Conservation (phyloP, 1,284 basidiomycete species). For the Schizopora paradoxa region DNA sequence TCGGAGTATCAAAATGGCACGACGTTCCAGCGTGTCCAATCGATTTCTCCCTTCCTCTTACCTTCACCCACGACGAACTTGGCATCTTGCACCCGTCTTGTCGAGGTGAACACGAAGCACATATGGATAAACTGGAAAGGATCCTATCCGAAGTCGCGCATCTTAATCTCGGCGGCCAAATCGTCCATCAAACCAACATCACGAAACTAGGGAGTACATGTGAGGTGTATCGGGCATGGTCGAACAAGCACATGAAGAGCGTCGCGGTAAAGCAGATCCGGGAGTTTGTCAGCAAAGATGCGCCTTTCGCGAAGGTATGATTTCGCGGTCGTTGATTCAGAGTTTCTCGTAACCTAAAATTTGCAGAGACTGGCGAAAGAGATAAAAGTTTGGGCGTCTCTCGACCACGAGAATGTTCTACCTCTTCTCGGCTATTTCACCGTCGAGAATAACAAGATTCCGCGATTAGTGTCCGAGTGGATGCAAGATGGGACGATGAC, state of each 20-base stretch:
- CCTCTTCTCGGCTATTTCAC: conserved; percentile 12
- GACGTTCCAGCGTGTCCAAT: too few species aligned
- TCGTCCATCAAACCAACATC: too few species aligned
- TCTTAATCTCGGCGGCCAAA: too few species aligned
- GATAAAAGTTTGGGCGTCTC: conserved; percentile 11
- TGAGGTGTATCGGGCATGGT: not conserved
- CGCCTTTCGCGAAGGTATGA: not conserved
- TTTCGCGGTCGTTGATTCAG: too few species aligned
- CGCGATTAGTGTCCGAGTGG: conserved; percentile 13
- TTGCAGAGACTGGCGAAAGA: conserved; percentile 5
- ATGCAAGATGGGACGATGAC: conserved; percentile 8
- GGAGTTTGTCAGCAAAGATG: not conserved
- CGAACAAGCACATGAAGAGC: not conserved
- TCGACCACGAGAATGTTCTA: conserved; percentile 13
- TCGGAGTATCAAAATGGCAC: too few species aligned
- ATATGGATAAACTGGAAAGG: too few species aligned
- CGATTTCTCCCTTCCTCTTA: too few species aligned
- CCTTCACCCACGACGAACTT: too few species aligned
- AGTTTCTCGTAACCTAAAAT: not conserved
- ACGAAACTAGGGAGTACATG: not conserved
- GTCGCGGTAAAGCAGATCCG: conserved; percentile 2
- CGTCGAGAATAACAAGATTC: conserved; percentile 5
- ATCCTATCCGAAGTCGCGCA: too few species aligned
- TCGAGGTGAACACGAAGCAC: too few species aligned
- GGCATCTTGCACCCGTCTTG: too few species aligned